These are phyloP conservation scores for Brassica nigra DNA, from an alignment of 345 rosid species.

Conservation along the genomic window DNA sequence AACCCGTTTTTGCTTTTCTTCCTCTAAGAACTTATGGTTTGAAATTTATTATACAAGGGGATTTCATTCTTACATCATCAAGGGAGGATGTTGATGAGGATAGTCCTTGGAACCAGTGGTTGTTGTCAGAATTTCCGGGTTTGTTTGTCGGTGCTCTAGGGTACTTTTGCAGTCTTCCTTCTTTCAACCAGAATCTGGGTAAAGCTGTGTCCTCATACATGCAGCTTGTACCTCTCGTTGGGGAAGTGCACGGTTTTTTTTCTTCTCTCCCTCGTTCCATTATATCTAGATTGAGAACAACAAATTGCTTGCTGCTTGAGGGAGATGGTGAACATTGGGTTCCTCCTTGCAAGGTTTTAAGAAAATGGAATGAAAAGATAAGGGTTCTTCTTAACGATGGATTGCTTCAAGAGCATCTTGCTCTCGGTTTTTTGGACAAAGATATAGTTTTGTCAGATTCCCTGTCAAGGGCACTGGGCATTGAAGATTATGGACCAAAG, in stretches of 20 bases:
- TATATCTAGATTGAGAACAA: slow-evolving; percentile 57
- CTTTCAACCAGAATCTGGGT: slow-evolving; percentile 71
- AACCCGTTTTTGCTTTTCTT: slow-evolving; percentile 93
- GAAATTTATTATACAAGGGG: slow-evolving; percentile 94
- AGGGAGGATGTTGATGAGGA: slow-evolving; percentile 95
- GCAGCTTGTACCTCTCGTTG: slow-evolving; percentile 88
- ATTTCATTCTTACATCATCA: slow-evolving; percentile 95
- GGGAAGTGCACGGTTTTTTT: slow-evolving; percentile 95
- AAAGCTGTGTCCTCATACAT: slow-evolving; percentile 79
- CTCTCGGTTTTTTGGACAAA: slow-evolving; percentile 77
- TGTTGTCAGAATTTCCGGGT: slow-evolving; percentile 72
- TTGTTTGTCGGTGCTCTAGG: slow-evolving; percentile 72
- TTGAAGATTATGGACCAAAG: slow-evolving; percentile 79
- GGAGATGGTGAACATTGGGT: slow-evolving; percentile 74
- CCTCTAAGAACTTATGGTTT: slow-evolving; percentile 93
- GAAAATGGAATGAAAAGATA: slow-evolving; percentile 81
- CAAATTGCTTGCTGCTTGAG: slow-evolving; percentile 79
- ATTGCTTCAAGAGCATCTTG: slow-evolving; percentile 76
- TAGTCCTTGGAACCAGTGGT: slow-evolving; percentile 96
- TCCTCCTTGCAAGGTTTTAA: slow-evolving; percentile 84
- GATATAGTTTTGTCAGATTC: slow-evolving; percentile 75
- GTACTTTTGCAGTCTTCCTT: slow-evolving; percentile 81
- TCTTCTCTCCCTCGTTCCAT: slow-evolving; percentile 75
- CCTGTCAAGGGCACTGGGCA: slow-evolving; percentile 74
- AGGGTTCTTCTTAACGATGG: slow-evolving; percentile 56